phyloP scores from a whole-genome alignment of 768 basidiomycete genomes.

The Pleurotus ostreatus region DNA sequence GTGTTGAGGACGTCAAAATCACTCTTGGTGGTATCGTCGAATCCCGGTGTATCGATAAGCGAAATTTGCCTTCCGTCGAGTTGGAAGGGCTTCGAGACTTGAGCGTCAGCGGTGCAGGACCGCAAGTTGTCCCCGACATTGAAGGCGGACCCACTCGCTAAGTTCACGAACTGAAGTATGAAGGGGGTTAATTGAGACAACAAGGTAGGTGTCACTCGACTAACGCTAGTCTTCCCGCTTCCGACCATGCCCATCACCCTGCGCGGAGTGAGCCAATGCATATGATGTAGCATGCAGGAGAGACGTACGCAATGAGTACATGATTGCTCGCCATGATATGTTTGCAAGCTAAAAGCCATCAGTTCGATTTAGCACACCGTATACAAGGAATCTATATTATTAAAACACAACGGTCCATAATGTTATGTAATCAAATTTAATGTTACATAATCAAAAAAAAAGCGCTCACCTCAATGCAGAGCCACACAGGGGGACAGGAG shows the following conservation, averaged over 20 bases:
- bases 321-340: no score
- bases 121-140: slow-evolving; percentile 27
- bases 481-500: no score
- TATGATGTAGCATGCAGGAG: no score
- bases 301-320: slow-evolving; percentile 11
- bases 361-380: no score
- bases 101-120: slow-evolving; percentile 30
- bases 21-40: slow-evolving; percentile 30
- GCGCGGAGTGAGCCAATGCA: neutral
- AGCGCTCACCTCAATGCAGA: no score
- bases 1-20: slow-evolving; percentile 30
- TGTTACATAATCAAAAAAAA: no score
- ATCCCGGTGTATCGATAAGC: slow-evolving; percentile 38
- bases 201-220: neutral
- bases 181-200: neutral
- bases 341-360: no score
- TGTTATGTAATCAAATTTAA: no score
- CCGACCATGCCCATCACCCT: slow-evolving; percentile 16
- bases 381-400: no score
- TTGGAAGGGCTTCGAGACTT: slow-evolving; percentile 17
- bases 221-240: slow-evolving; percentile 16
- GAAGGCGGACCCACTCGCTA: slow-evolving; percentile 27
- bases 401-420: no score
- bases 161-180: slow-evolving; percentile 27
- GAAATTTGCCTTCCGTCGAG: slow-evolving; percentile 25